Base-by-base conservation (phyloP, 495 filamentous ascomycete species). In the Trichoderma virens region DNA sequence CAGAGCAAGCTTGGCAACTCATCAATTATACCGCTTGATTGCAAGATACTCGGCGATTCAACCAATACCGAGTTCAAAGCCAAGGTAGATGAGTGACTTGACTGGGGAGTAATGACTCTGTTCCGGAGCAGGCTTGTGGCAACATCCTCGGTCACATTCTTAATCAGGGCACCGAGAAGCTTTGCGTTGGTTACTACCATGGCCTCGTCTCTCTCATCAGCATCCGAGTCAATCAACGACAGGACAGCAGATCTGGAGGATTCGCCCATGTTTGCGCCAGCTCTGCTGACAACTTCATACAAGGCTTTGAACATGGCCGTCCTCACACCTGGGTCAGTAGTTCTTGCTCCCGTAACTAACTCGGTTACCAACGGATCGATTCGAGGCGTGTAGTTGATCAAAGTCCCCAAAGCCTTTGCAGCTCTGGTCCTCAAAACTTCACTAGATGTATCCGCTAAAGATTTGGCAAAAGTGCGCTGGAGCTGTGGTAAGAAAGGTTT, bases 401-500 rank as follows among this genome's bases (percentile, higher is more conserved):
- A 77, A 39, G 94, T 98, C 59, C 95, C 95, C 65, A 98, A 78
- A 65, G 95, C 94, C 74, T 93, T 96, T n/a, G 94, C 95, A 62
- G 95, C 94, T 38, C 94, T 82, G 62, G 87, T 89, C 62, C 94
- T 86, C 66, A 98, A 77, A 20, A 91, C 78, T 64, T 97, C 95
- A 73, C 93, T 97, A 9, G 92, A 90, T 1, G 92, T 87, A 74
- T 98, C 94, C 0, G 94, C 94, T 25, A 98, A 80, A 61, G 91
- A 92, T 78, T 96, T 93, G 35, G 94, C 93, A 78, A 98, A 98
- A 0, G 94, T 98, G 34, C 94, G 83, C 75, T 98, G 94, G 39
- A 98, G 86, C 72, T 98, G 94, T 13, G 94, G 94, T 68, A 98
- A 71, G 86, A 98, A 98, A 3, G 94, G 94, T 75, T 97, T 98